These are phyloP conservation scores for Globisporangium cylindrosporum DNA, from an alignment of 352 stramenopile species.

Conservation along the genomic window DNA sequence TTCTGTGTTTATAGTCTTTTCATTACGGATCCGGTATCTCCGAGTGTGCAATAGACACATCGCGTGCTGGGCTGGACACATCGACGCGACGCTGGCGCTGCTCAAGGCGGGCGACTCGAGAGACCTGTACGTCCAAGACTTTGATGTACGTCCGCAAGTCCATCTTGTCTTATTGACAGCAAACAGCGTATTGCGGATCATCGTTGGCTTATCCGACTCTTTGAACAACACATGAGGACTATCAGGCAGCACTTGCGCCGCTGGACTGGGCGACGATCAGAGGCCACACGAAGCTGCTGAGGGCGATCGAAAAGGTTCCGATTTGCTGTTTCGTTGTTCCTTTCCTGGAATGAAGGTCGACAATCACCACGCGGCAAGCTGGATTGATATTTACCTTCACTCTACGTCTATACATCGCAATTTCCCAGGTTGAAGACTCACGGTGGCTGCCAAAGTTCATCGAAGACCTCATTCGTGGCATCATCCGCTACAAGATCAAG, in stretches of 20 bases:
- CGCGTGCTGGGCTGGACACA: conserved; percentile 64
- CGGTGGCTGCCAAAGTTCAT: conserved; percentile 69
- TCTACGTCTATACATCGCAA: background rate
- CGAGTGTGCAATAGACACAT: conserved; percentile 37
- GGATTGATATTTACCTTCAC: background rate
- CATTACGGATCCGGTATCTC: too few species aligned
- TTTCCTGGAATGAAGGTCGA: background rate
- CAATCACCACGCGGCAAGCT: background rate
- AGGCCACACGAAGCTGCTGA: conserved; percentile 40
- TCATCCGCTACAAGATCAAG: conserved; percentile 77
- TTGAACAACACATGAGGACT: background rate
- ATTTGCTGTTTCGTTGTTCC: background rate
- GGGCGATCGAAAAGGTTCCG: conserved; percentile 51
- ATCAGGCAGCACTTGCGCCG: conserved; percentile 32
- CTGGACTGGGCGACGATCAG: conserved; percentile 61
- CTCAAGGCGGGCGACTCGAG: conserved; percentile 45
- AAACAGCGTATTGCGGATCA: too few species aligned
- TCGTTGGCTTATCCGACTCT: background rate
- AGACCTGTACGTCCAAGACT: conserved; percentile 70
- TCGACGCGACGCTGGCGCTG: conserved; percentile 47
- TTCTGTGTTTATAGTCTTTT: too few species aligned
- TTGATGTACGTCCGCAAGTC: conserved; percentile 35
- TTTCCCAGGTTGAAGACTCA: conserved; percentile 50
- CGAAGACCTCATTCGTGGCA: conserved; percentile 63
- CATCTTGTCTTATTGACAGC: background rate